A percentile compares a stretch with the other conserved stretches of the same genome.
phyloP scores from a whole-genome alignment of 169 alveolate species.

The Cystoisospora suis region DNA sequence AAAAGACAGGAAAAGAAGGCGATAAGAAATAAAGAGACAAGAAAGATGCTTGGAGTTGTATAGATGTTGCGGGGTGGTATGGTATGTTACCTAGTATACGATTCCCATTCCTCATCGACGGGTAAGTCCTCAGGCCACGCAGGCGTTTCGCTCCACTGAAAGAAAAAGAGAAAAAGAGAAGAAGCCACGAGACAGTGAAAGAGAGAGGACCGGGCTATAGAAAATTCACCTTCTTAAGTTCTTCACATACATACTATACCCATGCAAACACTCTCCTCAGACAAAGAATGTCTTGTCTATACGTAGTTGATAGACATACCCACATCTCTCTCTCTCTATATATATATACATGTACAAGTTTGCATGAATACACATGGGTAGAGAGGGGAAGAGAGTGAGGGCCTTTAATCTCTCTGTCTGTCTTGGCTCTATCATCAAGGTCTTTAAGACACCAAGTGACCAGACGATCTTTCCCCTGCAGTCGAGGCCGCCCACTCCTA shows the following conservation, averaged over 20 bases:
- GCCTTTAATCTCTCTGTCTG: not conserved
- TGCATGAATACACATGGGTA: not conserved
- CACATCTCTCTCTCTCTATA: not conserved
- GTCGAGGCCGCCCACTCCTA: too few species aligned
- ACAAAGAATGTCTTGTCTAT: too few species aligned
- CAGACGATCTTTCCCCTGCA: too few species aligned
- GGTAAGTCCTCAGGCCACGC: conserved; percentile 6
- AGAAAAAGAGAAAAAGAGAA: not conserved
- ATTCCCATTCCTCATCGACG: conserved; percentile 21
- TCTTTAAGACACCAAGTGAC: too few species aligned
- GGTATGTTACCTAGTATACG: not conserved
- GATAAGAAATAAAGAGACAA: not conserved
- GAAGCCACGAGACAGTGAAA: too few species aligned
- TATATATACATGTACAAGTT: not conserved
- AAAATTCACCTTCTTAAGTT: too few species aligned
- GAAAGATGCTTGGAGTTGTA: not conserved
- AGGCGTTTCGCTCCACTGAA: not conserved
- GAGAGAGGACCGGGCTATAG: too few species aligned
- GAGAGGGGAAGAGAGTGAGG: not conserved
- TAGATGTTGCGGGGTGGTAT: not conserved
- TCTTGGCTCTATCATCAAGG: too few species aligned
- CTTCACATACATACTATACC: too few species aligned
- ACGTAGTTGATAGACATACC: not conserved
- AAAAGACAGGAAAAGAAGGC: too few species aligned
- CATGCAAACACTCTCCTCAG: too few species aligned